Conservation (phyloP, 2,329 filamentous ascomycete species). For the Neonectria sp. region DNA sequence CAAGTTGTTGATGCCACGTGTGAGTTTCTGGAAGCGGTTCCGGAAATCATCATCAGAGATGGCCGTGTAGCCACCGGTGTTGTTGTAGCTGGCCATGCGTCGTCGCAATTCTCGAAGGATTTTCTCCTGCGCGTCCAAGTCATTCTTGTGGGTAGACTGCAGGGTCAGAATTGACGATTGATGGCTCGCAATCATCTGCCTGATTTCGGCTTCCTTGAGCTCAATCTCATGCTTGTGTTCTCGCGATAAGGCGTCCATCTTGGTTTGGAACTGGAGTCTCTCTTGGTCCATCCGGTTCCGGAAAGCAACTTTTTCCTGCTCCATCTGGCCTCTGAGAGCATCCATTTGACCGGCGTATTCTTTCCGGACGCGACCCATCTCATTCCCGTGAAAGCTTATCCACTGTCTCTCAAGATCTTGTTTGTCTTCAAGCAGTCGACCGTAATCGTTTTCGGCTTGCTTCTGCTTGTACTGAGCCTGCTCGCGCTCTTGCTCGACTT, state of each 20-base stretch:
- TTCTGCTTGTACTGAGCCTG: not conserved
- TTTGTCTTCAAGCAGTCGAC: not conserved
- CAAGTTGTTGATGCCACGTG: conserved; percentile 27
- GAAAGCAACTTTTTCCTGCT: not conserved
- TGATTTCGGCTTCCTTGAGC: not conserved
- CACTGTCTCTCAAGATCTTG: not conserved
- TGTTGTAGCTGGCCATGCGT: conserved; percentile 31
- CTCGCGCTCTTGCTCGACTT: not conserved
- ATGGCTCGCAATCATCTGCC: not conserved
- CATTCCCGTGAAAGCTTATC: not conserved
- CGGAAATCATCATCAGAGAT: conserved; percentile 28
- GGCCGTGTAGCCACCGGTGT: conserved; percentile 6
- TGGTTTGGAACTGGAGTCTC: not conserved
- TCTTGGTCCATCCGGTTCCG: not conserved
- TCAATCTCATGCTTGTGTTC: not conserved
- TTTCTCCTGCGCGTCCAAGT: not conserved
- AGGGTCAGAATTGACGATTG: not conserved
- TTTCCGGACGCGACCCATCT: not conserved
- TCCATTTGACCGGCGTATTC: not conserved
- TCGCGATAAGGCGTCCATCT: not conserved
- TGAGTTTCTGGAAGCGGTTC: conserved; percentile 14
- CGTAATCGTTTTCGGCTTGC: not conserved
- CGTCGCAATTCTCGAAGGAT: conserved; percentile 10
- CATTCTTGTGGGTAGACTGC: not conserved
- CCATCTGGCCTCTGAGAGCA: not conserved